Base-by-base conservation (phyloP, 2,329 filamentous ascomycete genomes). In the Chrysoporthe puriensis region DNA sequence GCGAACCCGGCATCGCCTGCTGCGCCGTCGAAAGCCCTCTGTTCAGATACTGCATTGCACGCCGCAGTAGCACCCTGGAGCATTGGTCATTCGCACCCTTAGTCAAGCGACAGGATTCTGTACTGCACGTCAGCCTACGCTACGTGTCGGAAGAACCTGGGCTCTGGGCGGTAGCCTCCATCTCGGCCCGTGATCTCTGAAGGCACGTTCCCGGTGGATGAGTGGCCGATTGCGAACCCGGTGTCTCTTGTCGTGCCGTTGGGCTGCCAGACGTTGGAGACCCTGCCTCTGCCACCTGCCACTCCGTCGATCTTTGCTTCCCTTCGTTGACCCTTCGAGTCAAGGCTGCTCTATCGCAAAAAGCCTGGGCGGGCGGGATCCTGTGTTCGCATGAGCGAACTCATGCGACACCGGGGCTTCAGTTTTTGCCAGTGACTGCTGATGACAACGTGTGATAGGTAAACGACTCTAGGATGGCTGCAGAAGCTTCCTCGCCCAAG, bases 341-440 rank as follows among this genome's bases (percentile, higher is more conserved):
- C 62, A 58, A 64, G 62, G 62, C 62, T 64, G 62, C 62, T 64
- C 62, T 26, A 40, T 56, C 40, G 18, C 40, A 43, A 58, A 64
- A 63, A 56, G 62, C 62, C 62, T 58, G 62, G 50, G 62, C 32
- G 62, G 62, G 62, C 13, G 62, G 62, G 62, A 57, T 64, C 52
- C 62, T 57, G 50, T 64, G 52, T 64, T 32, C 34, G 42, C 40
- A 44, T 58, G 14, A 48, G 26, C 36, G 21, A 44, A 9, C 18
- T 26, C 36, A 46, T 54, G n/a, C 16, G 9, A 64, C 62, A 36
- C 43, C 7, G 52, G 62, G 62, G 62, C 40, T 58, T 26, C 14
- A 44, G 14, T 34, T 7, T 44, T 34, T 16, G 7, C 14, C 16
- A 8, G 6, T 34, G 32, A 34, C n/a, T 61, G 43, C 42, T 46